phyloP scores from a whole-genome alignment of 352 stramenopile species.

The Discostella stelligera region DNA sequence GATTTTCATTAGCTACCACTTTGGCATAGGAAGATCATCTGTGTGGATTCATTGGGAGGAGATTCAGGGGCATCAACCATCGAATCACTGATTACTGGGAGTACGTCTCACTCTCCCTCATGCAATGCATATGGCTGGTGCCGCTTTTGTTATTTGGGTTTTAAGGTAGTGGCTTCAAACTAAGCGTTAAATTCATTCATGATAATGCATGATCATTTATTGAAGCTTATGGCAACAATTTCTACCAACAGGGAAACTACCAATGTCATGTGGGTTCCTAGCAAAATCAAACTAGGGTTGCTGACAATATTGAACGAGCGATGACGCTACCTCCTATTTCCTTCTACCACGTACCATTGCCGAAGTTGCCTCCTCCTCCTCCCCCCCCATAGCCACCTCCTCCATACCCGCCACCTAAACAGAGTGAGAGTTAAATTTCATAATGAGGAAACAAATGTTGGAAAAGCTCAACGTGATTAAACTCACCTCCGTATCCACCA shows the following conservation, averaged over 20 bases:
- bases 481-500: slow-evolving; percentile 50
- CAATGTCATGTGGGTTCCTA: too few species aligned
- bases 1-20: too few species aligned
- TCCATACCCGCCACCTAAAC: slow-evolving; percentile 29
- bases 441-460: not conserved
- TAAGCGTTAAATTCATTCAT: not conserved
- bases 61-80: too few species aligned
- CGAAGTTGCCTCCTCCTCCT: slow-evolving; percentile 37
- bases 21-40: too few species aligned
- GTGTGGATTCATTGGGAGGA: too few species aligned
- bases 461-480: not conserved
- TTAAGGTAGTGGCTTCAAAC: too few species aligned
- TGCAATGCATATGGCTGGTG: too few species aligned
- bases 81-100: too few species aligned
- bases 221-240: not conserved
- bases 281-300: not conserved
- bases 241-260: not conserved
- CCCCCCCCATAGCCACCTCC: slow-evolving; percentile 21
- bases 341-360: slow-evolving; percentile 38
- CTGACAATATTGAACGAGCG: not conserved
- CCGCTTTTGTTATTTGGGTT: too few species aligned
- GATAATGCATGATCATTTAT: not conserved
- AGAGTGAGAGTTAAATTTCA: slow-evolving; percentile 10
- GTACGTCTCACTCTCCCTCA: too few species aligned
- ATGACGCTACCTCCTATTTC: not conserved